A percentile compares a stretch with the other conserved stretches of the same genome.
phyloP scores from a whole-genome alignment of 164 flowering plant genomes.

The Akebia trifoliata region DNA sequence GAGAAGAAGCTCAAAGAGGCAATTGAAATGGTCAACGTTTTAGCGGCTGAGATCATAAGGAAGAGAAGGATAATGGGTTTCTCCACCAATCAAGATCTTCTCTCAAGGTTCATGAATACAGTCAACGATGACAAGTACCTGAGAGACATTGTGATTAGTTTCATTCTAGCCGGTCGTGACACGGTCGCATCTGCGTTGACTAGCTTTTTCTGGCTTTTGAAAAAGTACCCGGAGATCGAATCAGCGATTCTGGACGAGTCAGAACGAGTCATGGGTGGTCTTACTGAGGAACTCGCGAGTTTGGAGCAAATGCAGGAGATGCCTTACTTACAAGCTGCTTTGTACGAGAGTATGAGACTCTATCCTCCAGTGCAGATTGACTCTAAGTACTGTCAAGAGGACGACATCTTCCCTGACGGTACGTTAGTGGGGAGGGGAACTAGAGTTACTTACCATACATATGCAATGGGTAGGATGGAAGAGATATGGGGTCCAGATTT shows the following conservation, averaged over 20 bases:
- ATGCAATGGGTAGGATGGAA: constrained; percentile 81
- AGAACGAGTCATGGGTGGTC: constrained; percentile 27
- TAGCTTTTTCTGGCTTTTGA: constrained; percentile 47
- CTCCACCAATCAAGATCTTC: constrained; percentile 37
- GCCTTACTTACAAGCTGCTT: constrained; percentile 58
- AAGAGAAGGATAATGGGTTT: constrained; percentile 24
- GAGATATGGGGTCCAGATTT: constrained; percentile 67
- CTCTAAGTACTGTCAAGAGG: constrained; percentile 45
- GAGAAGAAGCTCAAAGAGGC: constrained; percentile 45
- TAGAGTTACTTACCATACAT: constrained; percentile 70
- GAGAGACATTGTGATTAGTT: constrained; percentile 62
- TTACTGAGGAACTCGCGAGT: constrained; percentile 13
- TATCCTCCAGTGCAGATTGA: constrained; percentile 69
- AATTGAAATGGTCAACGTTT: constrained; percentile 24
- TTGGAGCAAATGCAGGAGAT: constrained; percentile 36
- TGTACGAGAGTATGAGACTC: constrained; percentile 59
- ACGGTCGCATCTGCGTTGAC: constrained; percentile 61
- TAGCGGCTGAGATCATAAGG: constrained; percentile 43
- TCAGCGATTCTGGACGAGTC: constrained; percentile 30
- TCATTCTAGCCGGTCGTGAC: constrained; percentile 73
- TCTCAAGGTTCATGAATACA: constrained; percentile 53
- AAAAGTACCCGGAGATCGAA: constrained; percentile 38
- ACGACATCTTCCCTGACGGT: constrained; percentile 66
- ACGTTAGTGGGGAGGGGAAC: constrained; percentile 45
- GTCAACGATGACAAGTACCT: constrained; percentile 38